These are phyloP conservation scores for Saturnispora besseyi DNA, from an alignment of 805 yeast species.

Conservation along the genomic window DNA sequence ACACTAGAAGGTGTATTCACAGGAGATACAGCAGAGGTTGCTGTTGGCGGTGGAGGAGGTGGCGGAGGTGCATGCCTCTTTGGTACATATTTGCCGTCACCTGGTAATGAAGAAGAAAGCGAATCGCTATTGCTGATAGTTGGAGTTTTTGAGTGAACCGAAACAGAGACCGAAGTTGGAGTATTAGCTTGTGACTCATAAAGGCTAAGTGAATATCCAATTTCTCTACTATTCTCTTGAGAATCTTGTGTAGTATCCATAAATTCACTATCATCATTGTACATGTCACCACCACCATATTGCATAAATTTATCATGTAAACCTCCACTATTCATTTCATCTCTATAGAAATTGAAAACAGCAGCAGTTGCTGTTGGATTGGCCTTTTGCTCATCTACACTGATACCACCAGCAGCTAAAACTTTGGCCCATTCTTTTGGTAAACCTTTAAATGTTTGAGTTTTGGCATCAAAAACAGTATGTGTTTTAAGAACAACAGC, in stretches of 20 bases:
- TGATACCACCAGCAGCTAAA: conserved; percentile 76
- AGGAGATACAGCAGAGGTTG: not conserved
- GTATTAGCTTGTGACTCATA: conserved; percentile 7
- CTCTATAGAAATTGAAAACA: conserved; percentile 23
- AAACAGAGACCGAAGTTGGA: not conserved
- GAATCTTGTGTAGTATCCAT: conserved; percentile 10
- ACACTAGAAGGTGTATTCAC: not conserved
- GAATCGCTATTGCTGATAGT: conserved; percentile 7
- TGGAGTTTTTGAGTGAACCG: conserved; percentile 6
- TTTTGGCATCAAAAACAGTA: conserved; percentile 77
- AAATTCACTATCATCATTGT: conserved; percentile 12
- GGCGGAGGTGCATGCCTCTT: conserved; percentile 31
- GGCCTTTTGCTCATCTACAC: conserved; percentile 78
- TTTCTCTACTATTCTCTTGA: conserved; percentile 5
- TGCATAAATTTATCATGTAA: conserved; percentile 25
- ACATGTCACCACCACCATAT: conserved; percentile 14
- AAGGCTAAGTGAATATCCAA: conserved; percentile 1
- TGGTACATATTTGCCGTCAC: conserved; percentile 26
- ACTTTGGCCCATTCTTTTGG: conserved; percentile 90
- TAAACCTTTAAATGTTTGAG: conserved; percentile 84
- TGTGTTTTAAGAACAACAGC: conserved; percentile 87
- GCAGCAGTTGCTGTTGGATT: conserved; percentile 80
- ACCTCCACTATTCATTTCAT: conserved; percentile 17
- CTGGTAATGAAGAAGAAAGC: conserved; percentile 1
- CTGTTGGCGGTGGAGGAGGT: conserved; percentile 19